Evolutionary conservation across 2,329 filamentous ascomycete genomes (phyloP).

Genomic region (Volutella citrinella): DNA sequence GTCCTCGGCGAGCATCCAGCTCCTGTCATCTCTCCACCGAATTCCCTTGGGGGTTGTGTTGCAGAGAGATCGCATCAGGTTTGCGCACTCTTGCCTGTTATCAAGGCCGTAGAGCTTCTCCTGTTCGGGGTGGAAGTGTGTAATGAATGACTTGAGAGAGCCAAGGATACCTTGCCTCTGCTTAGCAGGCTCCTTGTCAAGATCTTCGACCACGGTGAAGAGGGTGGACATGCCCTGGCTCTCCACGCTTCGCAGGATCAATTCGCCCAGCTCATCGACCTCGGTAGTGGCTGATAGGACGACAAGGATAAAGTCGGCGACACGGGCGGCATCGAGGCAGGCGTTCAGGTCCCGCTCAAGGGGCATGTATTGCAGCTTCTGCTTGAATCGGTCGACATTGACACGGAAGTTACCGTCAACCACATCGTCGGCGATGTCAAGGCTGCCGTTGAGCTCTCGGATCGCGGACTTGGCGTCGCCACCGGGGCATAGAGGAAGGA

Average conservation of each 20-base stretch:
- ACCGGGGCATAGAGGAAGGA: slow-evolving; percentile 78
- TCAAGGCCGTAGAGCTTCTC: slow-evolving; percentile 90
- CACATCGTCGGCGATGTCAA: slow-evolving; percentile 71
- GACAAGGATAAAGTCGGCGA: slow-evolving; percentile 89
- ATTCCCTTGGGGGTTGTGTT: slow-evolving; percentile 90
- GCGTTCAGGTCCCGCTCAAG: slow-evolving; percentile 70
- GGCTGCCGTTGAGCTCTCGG: slow-evolving; percentile 67
- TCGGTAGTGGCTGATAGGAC: slow-evolving; percentile 79
- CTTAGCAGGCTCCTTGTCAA: slow-evolving; percentile 78
- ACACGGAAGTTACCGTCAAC: slow-evolving; percentile 61
- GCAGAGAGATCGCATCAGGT: slow-evolving; percentile 86
- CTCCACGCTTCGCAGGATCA: slow-evolving; percentile 82
- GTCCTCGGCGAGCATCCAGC: slow-evolving; percentile 90
- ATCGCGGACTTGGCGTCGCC: slow-evolving; percentile 67
- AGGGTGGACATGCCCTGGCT: slow-evolving; percentile 92
- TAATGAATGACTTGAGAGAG: slow-evolving; percentile 89
- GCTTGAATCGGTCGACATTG: slow-evolving; percentile 86
- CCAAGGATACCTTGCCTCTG: slow-evolving; percentile 70
- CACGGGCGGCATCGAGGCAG: slow-evolving; percentile 79
- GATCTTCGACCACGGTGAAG: slow-evolving; percentile 77
- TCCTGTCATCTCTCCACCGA: slow-evolving; percentile 91
- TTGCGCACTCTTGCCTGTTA: slow-evolving; percentile 84
- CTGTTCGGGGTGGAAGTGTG: slow-evolving; percentile 88
- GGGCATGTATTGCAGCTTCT: slow-evolving; percentile 84
- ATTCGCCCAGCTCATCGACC: slow-evolving; percentile 79